These are phyloP conservation scores for Trichoderma semiorbis DNA, from an alignment of 2,329 filamentous ascomycete species.

Conservation along the genomic window DNA sequence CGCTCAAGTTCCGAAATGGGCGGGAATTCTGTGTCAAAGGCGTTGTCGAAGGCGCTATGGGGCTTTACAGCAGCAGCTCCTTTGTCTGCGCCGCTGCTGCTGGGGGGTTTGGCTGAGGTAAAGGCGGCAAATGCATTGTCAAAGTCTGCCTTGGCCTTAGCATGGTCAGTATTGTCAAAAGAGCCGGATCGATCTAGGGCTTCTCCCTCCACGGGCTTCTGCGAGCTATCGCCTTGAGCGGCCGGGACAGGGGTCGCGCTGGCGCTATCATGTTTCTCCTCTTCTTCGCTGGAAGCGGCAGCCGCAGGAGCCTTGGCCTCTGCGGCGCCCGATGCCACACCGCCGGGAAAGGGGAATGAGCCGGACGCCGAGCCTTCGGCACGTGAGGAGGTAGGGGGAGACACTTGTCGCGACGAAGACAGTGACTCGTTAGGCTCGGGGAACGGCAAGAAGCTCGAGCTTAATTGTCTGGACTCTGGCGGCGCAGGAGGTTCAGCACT, in stretches of 20 bases:
- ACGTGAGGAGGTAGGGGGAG: constrained; percentile 57
- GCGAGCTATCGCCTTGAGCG: constrained; percentile 21
- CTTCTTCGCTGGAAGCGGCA: constrained; percentile 17
- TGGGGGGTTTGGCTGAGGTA: constrained; percentile 48
- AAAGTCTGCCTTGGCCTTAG: constrained; percentile 74
- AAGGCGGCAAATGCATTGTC: constrained; percentile 83
- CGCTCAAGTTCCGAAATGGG: constrained; percentile 84
- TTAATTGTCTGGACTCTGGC: constrained; percentile 73
- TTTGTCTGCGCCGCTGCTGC: constrained; percentile 38
- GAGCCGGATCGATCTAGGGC: constrained; percentile 39
- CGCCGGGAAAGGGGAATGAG: constrained; percentile 26
- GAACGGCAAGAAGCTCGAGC: constrained; percentile 71
- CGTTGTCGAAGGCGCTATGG: constrained; percentile 54
- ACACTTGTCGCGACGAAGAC: constrained; percentile 74
- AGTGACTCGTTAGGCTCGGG: constrained; percentile 63
- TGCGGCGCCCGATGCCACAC: constrained; percentile 23
- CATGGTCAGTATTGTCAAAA: constrained; percentile 51
- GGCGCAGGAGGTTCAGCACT: constrained; percentile 58
- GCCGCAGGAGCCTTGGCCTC: constrained; percentile 25
- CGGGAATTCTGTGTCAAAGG: constrained; percentile 78
- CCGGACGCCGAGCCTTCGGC: constrained; percentile 48
- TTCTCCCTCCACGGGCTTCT: constrained; percentile 23
- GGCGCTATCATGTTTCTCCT: constrained; percentile 26
- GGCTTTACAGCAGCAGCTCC: constrained; percentile 38
- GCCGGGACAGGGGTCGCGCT: constrained; percentile 28